Evolutionary conservation across 345 rosid species (phyloP).

Genomic region (Eucalyptus microcorys): DNA sequence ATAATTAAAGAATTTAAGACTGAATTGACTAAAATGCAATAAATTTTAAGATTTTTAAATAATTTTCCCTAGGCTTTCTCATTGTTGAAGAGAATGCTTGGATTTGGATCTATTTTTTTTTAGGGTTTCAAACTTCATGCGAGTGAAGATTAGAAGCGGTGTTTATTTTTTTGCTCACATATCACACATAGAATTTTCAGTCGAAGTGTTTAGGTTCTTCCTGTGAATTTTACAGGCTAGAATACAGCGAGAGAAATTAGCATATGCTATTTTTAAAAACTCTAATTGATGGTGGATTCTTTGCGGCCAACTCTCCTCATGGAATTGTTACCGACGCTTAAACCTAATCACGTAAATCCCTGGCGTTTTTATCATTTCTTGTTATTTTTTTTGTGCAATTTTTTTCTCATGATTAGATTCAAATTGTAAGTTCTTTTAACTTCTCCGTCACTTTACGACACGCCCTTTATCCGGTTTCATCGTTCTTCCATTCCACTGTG

Average conservation of each 20-base stretch:
- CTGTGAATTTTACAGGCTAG: neutral
- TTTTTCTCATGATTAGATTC: neutral
- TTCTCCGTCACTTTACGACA: neutral
- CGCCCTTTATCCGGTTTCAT: neutral
- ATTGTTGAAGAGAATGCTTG: neutral
- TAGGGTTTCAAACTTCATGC: neutral
- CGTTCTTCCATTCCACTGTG: neutral
- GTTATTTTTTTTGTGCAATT: neutral
- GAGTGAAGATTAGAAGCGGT: neutral
- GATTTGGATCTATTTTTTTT: neutral
- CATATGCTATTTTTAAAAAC: neutral
- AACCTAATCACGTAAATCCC: neutral
- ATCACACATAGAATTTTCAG: neutral
- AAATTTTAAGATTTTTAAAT: too few species aligned
- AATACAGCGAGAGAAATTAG: fast-evolving
- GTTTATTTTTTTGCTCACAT: neutral
- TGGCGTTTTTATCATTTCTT: fast-evolving
- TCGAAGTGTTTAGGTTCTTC: neutral
- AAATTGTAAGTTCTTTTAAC: neutral
- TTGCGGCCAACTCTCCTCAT: neutral
- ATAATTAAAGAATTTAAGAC: fast-evolving
- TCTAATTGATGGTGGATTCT: neutral
- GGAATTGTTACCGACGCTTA: fast-evolving
- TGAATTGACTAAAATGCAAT: fast-evolving
- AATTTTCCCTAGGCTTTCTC: neutral